phyloP scores from a whole-genome alignment of 306 rosid species.

The Prosopis cineraria region DNA sequence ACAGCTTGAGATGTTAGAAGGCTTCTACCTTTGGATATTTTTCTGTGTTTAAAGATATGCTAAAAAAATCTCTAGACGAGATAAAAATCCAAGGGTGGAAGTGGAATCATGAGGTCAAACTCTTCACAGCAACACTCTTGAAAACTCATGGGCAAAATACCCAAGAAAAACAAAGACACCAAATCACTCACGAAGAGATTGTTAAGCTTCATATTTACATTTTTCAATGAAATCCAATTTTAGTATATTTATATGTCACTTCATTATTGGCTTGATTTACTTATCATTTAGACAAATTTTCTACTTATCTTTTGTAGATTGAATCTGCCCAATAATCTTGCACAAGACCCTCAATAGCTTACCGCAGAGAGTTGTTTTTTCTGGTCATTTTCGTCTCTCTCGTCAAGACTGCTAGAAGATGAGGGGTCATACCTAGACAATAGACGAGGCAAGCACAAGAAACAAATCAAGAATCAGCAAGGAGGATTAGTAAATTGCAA shows the following conservation, averaged over 20 bases:
- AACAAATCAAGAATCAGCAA: slow-evolving; percentile 8
- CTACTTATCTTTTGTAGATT: not conserved
- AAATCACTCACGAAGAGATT: not conserved
- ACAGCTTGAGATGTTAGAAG: not conserved
- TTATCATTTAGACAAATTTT: not conserved
- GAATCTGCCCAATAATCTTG: not conserved
- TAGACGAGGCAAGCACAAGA: slow-evolving; percentile 10
- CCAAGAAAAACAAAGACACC: not conserved
- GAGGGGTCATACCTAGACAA: slow-evolving; percentile 72
- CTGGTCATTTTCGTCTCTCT: slow-evolving; percentile 36
- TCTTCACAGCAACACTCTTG: not conserved
- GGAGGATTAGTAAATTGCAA: not conserved
- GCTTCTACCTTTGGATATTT: not conserved
- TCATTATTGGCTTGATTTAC: not conserved
- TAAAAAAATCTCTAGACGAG: not conserved
- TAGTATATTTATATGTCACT: not conserved
- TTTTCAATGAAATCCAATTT: not conserved
- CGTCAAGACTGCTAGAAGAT: slow-evolving; percentile 38
- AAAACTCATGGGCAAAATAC: not conserved
- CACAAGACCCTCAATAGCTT: slow-evolving; percentile 11
- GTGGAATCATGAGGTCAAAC: not conserved
- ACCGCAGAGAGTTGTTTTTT: slow-evolving; percentile 64
- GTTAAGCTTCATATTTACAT: not conserved
- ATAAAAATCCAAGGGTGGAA: not conserved
- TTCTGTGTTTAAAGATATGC: not conserved